A percentile compares a stretch with the other conserved stretches of the same genome.
Conservation (phyloP, 2,329 filamentous ascomycete genomes). For the Fusarium agapanthi region DNA sequence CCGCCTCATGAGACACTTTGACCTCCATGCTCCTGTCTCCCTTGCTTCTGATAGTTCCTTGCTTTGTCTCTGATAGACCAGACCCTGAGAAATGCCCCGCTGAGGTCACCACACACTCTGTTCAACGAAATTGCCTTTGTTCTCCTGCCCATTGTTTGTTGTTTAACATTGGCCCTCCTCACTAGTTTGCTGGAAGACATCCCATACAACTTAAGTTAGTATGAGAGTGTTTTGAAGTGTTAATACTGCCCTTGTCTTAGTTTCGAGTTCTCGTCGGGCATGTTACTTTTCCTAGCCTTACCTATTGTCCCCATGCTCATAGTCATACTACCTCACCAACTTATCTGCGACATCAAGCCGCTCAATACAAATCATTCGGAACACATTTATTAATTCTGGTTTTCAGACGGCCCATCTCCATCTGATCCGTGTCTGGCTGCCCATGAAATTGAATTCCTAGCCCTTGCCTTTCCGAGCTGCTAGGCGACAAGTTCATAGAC, state of each 20-base stretch:
- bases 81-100: constrained; percentile 1
- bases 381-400: neutral
- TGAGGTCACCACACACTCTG: constrained; percentile 2
- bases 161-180: neutral
- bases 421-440: neutral
- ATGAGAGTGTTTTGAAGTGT: neutral
- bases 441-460: constrained; percentile 5
- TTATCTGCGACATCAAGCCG: neutral
- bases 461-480: constrained; percentile 32
- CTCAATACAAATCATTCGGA: neutral
- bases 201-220: constrained; percentile 26
- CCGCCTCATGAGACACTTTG: constrained; percentile 12
- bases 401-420: neutral
- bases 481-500: neutral
- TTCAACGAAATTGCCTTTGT: neutral
- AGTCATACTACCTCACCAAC: constrained; percentile 3
- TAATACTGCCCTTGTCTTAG: constrained; percentile 22
- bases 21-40: constrained; percentile 9
- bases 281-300: constrained; percentile 5
- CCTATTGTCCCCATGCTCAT: constrained; percentile 14
- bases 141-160: constrained; percentile 6
- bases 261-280: constrained; percentile 16
- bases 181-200: neutral
- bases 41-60: constrained; percentile 13
- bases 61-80: constrained; percentile 1